Conservation (phyloP, 1,284 basidiomycete species). For the Veloporphyrellus conicus region DNA sequence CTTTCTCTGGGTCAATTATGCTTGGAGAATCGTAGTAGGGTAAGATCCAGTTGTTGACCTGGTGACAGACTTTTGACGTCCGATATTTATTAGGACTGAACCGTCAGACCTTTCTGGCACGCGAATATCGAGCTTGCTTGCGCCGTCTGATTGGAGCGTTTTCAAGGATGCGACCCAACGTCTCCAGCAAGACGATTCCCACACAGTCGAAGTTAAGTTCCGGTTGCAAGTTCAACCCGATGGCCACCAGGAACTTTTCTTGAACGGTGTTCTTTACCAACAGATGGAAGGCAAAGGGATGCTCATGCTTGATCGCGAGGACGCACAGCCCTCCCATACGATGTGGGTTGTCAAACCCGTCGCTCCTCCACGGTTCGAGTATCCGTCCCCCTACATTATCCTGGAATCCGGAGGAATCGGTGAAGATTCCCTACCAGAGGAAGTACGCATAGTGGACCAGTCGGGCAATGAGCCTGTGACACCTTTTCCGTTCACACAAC, state of each 20-base stretch:
- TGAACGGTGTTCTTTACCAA: constrained; percentile 62
- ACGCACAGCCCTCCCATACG: constrained; percentile 85
- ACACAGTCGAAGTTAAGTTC: constrained; percentile 92
- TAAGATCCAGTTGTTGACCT: constrained; percentile 39
- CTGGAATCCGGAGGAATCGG: constrained; percentile 55
- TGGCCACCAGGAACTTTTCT: constrained; percentile 48
- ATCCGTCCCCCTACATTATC: constrained; percentile 53
- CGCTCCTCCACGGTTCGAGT: constrained; percentile 60
- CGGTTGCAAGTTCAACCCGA: constrained; percentile 71
- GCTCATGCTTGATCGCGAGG: constrained; percentile 92
- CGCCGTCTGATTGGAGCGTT: constrained; percentile 78
- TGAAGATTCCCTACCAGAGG: constrained; percentile 42
- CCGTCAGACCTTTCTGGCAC: constrained; percentile 77
- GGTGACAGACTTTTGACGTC: constrained; percentile 11
- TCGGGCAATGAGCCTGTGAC: constrained; percentile 47
- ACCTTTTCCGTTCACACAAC: constrained; percentile 68
- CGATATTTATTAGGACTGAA: constrained; percentile 57
- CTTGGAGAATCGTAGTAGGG: constrained; percentile 92
- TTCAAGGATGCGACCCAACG: constrained; percentile 86
- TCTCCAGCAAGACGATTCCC: constrained; percentile 87
- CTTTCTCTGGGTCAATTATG: constrained; percentile 90
- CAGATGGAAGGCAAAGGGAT: constrained; percentile 98
- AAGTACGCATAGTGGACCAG: constrained; percentile 23
- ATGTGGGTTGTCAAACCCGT: constrained; percentile 99
- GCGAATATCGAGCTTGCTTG: constrained; percentile 79